A percentile compares a stretch with the other conserved stretches of the same genome.
Evolutionary conservation across 495 filamentous ascomycete species (phyloP).

Genomic region (Trichoderma asperelloides): DNA sequence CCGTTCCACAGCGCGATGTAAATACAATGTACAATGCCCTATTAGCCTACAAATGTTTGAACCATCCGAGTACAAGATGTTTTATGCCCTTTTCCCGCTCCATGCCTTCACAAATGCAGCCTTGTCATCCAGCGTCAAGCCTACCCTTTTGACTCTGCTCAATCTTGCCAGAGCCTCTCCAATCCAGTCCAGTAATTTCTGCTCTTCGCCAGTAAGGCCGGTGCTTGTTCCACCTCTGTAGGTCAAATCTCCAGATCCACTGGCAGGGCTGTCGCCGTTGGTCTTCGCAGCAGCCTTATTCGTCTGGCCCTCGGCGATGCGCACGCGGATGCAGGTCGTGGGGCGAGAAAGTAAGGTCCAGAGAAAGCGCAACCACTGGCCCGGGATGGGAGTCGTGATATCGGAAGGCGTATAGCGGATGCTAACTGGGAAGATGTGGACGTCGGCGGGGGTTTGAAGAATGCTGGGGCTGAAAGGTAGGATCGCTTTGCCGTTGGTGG

Average conservation of each 20-base stretch:
- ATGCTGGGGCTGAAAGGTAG: conserved; percentile 71
- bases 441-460: conserved; percentile 49
- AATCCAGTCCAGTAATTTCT: conserved; percentile 58
- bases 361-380: conserved; percentile 56
- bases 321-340: conserved; percentile 81
- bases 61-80: neutral
- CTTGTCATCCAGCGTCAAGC: conserved; percentile 75
- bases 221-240: conserved; percentile 23
- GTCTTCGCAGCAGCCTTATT: conserved; percentile 31
- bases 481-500: conserved; percentile 89
- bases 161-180: conserved; percentile 82
- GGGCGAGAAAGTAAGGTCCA: conserved; percentile 80
- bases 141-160: conserved; percentile 85
- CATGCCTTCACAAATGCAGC: conserved; percentile 64
- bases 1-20: neutral
- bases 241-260: conserved; percentile 12
- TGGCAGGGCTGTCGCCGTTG: conserved; percentile 17
- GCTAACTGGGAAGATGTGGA: conserved; percentile 79
- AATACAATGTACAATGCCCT: neutral
- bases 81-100: conserved; percentile 17
- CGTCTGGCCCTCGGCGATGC: conserved; percentile 66
- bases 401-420: conserved; percentile 82
- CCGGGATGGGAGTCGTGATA: conserved; percentile 82
- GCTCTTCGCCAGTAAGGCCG: conserved; percentile 46
- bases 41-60: neutral